phyloP scores from a whole-genome alignment of 768 basidiomycete genomes.

The Candolleomyces aberdarensis region DNA sequence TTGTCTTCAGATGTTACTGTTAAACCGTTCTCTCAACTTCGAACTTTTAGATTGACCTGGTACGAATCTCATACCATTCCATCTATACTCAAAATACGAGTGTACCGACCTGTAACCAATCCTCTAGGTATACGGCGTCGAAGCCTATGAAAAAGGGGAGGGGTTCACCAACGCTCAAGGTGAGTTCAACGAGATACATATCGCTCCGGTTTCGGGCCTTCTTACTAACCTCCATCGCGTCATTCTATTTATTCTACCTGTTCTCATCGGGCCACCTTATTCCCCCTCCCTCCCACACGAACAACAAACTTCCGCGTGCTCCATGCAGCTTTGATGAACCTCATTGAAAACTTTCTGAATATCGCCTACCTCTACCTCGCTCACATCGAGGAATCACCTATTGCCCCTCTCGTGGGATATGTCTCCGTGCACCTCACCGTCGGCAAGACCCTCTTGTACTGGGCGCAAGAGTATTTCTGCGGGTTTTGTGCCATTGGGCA shows the following conservation, averaged over 20 bases:
- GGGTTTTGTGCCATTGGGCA: slow-evolving; percentile 73
- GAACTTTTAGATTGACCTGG: neutral
- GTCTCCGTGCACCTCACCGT: slow-evolving; percentile 73
- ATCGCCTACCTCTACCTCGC: slow-evolving; percentile 73
- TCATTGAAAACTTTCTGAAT: slow-evolving; percentile 77
- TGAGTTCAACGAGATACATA: slow-evolving; percentile 26
- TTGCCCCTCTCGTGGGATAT: slow-evolving; percentile 75
- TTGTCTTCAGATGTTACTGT: slow-evolving; percentile 25
- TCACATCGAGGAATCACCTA: slow-evolving; percentile 56
- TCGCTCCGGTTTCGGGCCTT: no score
- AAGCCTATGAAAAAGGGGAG: slow-evolving; percentile 57
- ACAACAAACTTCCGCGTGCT: neutral
- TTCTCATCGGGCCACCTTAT: no score
- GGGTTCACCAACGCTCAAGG: slow-evolving; percentile 89
- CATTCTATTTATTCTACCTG: no score
- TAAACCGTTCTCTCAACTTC: neutral
- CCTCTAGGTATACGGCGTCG: slow-evolving; percentile 67
- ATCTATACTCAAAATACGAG: no score
- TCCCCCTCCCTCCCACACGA: neutral
- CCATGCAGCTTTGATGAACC: slow-evolving; percentile 64
- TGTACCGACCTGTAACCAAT: neutral
- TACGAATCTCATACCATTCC: neutral
- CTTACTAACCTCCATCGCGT: no score
- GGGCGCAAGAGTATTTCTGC: slow-evolving; percentile 77
- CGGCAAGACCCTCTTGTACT: slow-evolving; percentile 84